phyloP scores from a whole-genome alignment of 1,284 basidiomycete species.

The Sphaerobolus stellatus region DNA sequence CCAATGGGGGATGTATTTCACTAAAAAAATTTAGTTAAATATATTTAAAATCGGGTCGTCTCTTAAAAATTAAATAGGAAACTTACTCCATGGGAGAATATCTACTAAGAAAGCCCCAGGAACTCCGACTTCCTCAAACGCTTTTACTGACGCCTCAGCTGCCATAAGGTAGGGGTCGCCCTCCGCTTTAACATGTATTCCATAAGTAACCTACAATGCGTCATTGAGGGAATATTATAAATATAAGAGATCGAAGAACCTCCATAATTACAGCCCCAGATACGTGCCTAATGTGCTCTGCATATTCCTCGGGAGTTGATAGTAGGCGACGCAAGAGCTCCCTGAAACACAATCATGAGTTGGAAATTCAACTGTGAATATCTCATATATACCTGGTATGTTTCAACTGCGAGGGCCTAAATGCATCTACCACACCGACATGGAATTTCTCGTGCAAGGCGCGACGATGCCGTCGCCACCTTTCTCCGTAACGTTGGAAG shows the following conservation, averaged over 20 bases:
- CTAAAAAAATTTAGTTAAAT: conserved; percentile 19
- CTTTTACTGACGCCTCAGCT: conserved; percentile 26
- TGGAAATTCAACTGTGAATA: too few relatives aligned
- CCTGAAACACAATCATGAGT: too few relatives aligned
- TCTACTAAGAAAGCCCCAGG: conserved; percentile 34
- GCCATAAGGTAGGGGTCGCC: conserved; percentile 28
- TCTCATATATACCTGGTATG: too few relatives aligned
- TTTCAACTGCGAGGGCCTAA: too few relatives aligned
- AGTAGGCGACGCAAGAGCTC: not conserved
- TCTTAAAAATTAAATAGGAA: not conserved
- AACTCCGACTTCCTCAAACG: conserved; percentile 24
- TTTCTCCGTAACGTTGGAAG: too few relatives aligned
- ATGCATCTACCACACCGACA: too few relatives aligned
- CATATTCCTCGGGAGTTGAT: not conserved
- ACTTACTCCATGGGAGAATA: conserved; percentile 23
- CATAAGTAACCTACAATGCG: conserved; percentile 6
- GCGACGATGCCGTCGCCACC: too few relatives aligned
- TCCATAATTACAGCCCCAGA: conserved; percentile 7
- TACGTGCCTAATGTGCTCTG: conserved; percentile 1
- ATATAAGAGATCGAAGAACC: not conserved
- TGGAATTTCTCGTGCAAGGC: too few relatives aligned
- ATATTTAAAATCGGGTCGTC: not conserved
- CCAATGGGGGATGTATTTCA: conserved; percentile 49
- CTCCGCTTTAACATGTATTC: not conserved
- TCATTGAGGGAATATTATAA: not conserved